Percentiles rank a stretch among this genome's conserved stretches.
phyloP scores from a whole-genome alignment of 1,284 basidiomycete genomes.

The Naganishia albida region DNA sequence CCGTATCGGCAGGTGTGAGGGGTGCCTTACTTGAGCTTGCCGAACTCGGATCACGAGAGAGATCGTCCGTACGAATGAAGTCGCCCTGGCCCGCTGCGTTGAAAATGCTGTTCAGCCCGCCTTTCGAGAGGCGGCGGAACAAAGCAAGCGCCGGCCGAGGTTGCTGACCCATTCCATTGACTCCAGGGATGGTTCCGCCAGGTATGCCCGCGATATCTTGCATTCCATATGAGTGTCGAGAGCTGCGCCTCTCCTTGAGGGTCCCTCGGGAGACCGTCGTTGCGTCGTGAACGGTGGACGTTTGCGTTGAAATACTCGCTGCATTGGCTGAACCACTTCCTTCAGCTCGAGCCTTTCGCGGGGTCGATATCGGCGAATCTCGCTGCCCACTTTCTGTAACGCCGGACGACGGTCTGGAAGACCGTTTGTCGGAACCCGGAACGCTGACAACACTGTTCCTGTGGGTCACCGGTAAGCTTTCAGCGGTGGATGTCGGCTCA shows the following conservation, averaged over 20 bases:
- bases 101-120: neutral
- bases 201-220: slow-evolving; percentile 4
- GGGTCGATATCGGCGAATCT: neutral
- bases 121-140: neutral
- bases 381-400: neutral
- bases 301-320: neutral
- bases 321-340: neutral
- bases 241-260: neutral
- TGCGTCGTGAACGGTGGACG: neutral
- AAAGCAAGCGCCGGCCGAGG: neutral
- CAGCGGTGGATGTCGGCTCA: neutral
- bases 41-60: neutral
- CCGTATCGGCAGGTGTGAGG: neutral
- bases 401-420: neutral
- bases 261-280: neutral
- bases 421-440: neutral
- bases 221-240: neutral
- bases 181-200: slow-evolving; percentile 4
- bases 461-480: neutral
- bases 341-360: neutral
- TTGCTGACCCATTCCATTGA: neutral
- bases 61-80: neutral
- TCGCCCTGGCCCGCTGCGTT: neutral
- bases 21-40: neutral
- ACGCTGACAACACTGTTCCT: neutral